A percentile compares a stretch with the other conserved stretches of the same genome.
phyloP scores from a whole-genome alignment of 1,284 basidiomycete genomes.

The Ustanciosporium gigantosporum region DNA sequence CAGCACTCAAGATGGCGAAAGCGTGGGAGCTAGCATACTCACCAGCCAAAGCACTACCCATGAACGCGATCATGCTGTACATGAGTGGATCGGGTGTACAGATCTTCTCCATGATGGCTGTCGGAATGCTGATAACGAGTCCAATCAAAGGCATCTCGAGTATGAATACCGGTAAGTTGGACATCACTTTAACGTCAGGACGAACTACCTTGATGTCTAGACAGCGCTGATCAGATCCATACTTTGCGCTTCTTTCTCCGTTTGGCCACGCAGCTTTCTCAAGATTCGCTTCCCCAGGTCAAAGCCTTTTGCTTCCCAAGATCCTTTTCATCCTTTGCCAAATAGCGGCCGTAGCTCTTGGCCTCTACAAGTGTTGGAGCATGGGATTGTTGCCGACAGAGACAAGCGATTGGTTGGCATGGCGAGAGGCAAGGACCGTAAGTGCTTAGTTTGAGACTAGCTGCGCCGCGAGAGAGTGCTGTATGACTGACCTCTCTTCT shows the following conservation, averaged over 20 bases:
- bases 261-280: constrained; percentile 52
- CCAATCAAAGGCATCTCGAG: constrained; percentile 46
- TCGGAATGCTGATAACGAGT: constrained; percentile 56
- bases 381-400: constrained; percentile 59
- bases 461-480: background rate
- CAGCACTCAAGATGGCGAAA: constrained; percentile 49
- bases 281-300: constrained; percentile 39
- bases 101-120: constrained; percentile 60
- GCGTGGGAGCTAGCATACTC: constrained; percentile 57
- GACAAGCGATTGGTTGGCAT: constrained; percentile 59
- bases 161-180: constrained; percentile 36
- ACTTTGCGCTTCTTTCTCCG: too few relatives aligned
- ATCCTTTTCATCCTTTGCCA: constrained; percentile 49
- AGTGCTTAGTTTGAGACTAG: constrained; percentile 29
- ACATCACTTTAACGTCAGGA: background rate
- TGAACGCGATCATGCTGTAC: constrained; percentile 60
- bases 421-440: constrained; percentile 49
- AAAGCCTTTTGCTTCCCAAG: constrained; percentile 51
- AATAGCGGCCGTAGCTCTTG: constrained; percentile 42
- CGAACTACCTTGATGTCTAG: too few relatives aligned
- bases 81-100: constrained; percentile 58
- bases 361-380: constrained; percentile 59
- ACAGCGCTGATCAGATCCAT: too few relatives aligned
- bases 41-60: constrained; percentile 54
- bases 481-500: background rate